Conservation (phyloP, 768 basidiomycete genomes). For the Polyporus arcularius region DNA sequence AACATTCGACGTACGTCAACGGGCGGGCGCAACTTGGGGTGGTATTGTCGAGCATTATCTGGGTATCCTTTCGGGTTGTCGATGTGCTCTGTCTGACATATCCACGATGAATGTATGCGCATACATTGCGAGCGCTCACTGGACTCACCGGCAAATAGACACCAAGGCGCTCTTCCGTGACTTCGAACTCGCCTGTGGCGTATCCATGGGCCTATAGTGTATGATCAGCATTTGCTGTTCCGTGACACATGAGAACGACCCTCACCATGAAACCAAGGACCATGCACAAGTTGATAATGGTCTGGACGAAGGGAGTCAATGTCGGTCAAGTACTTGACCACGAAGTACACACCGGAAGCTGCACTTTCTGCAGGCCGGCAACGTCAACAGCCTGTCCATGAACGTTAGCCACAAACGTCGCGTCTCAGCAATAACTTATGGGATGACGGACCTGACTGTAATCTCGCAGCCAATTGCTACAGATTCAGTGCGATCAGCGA, state of each 20-base stretch:
- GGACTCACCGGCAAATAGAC: conserved; percentile 77
- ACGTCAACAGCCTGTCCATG: conserved; percentile 75
- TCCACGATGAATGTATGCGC: too few species aligned
- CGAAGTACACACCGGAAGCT: conserved; percentile 52
- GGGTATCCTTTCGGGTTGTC: conserved; percentile 94
- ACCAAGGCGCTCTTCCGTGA: conserved; percentile 79
- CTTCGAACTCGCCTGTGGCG: conserved; percentile 83
- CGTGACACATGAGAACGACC: too few species aligned
- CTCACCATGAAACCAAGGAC: conserved; percentile 85
- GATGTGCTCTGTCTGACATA: conserved; percentile 73
- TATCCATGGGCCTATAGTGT: conserved; percentile 67
- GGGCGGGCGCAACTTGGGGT: conserved; percentile 77
- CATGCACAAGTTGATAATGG: conserved; percentile 87
- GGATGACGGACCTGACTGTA: conserved; percentile 63
- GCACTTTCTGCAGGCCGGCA: conserved; percentile 72
- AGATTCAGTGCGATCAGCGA: neutral
- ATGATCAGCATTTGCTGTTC: neutral
- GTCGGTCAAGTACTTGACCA: neutral
- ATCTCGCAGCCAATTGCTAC: conserved; percentile 85
- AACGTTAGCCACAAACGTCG: neutral
- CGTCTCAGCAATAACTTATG: neutral
- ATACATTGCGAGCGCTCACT: too few species aligned
- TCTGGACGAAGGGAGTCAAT: conserved; percentile 40
- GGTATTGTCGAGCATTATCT: conserved; percentile 78
- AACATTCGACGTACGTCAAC: conserved; percentile 60